phyloP scores from a whole-genome alignment of 306 rosid genomes.

The Ziziphus jujuba region DNA sequence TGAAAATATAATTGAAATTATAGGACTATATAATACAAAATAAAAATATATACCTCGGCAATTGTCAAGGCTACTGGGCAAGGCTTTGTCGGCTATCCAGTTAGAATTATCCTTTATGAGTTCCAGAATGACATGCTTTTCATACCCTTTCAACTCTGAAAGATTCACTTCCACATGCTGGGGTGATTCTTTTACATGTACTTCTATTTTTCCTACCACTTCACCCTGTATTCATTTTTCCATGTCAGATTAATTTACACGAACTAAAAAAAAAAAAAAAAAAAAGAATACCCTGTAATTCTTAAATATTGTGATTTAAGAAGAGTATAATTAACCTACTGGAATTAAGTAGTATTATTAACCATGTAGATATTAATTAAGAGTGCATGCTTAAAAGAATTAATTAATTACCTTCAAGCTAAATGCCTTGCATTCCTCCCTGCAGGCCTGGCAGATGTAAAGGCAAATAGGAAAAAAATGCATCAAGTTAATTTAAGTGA shows the following conservation, averaged over 20 bases:
- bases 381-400: no score
- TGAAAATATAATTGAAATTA: neutral
- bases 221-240: constrained; percentile 48
- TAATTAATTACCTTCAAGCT: constrained; percentile 43
- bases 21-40: no score
- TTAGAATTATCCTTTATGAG: constrained; percentile 60
- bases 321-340: no score
- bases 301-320: no score
- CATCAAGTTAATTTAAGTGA: neutral
- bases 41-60: constrained; percentile 53
- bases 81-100: constrained; percentile 17
- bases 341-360: no score
- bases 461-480: neutral
- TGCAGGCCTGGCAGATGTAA: constrained; percentile 37
- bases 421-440: constrained; percentile 47
- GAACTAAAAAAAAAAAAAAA: no score
- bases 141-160: constrained; percentile 70
- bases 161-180: constrained; percentile 74
- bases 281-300: no score
- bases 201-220: constrained; percentile 51
- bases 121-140: constrained; percentile 67
- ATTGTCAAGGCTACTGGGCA: constrained; percentile 44
- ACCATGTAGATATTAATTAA: no score
- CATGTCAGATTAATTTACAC: no score
- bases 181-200: constrained; percentile 51